A percentile compares a stretch with the other conserved stretches of the same genome.
Evolutionary conservation across 2,329 filamentous ascomycete species (phyloP).

Genomic region (Cladophialophora psammophila): DNA sequence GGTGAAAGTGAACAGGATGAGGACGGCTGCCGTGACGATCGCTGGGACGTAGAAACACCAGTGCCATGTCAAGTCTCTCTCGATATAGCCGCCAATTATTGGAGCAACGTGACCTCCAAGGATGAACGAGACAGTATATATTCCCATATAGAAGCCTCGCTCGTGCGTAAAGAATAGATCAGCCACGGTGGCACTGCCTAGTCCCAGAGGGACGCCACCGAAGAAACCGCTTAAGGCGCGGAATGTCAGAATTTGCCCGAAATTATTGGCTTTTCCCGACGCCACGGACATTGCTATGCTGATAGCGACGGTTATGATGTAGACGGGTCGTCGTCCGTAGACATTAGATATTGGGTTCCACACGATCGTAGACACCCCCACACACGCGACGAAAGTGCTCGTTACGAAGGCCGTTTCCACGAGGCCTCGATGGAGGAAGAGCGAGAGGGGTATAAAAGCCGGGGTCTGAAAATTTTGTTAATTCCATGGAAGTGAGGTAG

Average conservation of each 20-base stretch:
- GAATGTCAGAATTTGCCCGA: slow-evolving; percentile 3
- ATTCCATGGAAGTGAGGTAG: not conserved
- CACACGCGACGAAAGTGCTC: not conserved
- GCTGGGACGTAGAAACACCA: slow-evolving; percentile 16
- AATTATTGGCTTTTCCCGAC: slow-evolving; percentile 1
- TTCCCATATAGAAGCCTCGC: slow-evolving; percentile 12
- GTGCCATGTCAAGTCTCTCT: slow-evolving; percentile 8
- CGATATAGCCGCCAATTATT: slow-evolving; percentile 15
- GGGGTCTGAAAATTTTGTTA: not conserved
- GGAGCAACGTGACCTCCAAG: slow-evolving; percentile 14
- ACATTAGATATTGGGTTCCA: slow-evolving; percentile 11
- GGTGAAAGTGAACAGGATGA: not conserved
- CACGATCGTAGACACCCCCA: slow-evolving; percentile 1
- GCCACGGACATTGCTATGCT: slow-evolving; percentile 1
- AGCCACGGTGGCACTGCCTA: slow-evolving; percentile 9
- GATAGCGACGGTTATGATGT: slow-evolving; percentile 7
- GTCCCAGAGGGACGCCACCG: slow-evolving; percentile 13
- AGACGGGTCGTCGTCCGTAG: slow-evolving; percentile 13
- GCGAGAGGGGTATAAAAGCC: not conserved
- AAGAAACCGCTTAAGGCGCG: slow-evolving; percentile 11
- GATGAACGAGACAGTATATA: slow-evolving; percentile 16
- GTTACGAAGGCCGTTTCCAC: not conserved
- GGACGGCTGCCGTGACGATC: slow-evolving; percentile 5
- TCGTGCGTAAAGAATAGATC: slow-evolving; percentile 13
- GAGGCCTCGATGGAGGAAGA: slow-evolving; percentile 1